phyloP scores from a whole-genome alignment of 1,139 yeast species.

The Sugiyamaella neomexicana region DNA sequence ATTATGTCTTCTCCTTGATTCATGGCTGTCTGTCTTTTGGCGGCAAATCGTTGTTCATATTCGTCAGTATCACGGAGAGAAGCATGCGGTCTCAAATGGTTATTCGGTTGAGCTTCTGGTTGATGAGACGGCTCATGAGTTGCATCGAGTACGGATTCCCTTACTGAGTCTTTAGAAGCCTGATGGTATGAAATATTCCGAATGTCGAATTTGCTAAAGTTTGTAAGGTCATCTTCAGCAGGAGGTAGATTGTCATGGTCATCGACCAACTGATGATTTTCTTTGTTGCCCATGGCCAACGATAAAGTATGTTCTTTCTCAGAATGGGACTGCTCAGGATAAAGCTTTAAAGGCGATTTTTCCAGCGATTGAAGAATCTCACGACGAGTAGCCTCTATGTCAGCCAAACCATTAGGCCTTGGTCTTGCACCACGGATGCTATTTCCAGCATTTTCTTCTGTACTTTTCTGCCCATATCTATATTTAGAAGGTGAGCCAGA shows the following conservation, averaged over 20 bases:
- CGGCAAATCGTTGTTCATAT: too few relatives aligned
- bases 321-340: conserved; percentile 4
- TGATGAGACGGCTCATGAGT: too few relatives aligned
- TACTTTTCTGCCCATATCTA: not conserved
- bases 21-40: too few relatives aligned
- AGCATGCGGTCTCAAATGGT: too few relatives aligned
- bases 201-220: conserved; percentile 10
- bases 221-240: conserved; percentile 9
- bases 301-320: not conserved
- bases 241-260: not conserved
- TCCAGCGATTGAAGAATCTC: conserved; percentile 12
- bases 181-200: conserved; percentile 4
- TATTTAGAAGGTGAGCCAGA: conserved; percentile 8
- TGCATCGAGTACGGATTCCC: not conserved
- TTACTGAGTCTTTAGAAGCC: not conserved
- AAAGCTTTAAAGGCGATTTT: conserved; percentile 11
- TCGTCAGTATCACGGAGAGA: too few relatives aligned
- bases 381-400: conserved; percentile 11
- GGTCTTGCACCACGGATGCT: not conserved
- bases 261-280: not conserved
- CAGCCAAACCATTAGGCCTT: not conserved
- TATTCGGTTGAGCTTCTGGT: too few relatives aligned
- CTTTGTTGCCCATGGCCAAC: conserved; percentile 3
- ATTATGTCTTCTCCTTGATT: too few relatives aligned
- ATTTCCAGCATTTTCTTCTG: not conserved